Evolutionary conservation across 2,329 filamentous ascomycete genomes (phyloP).

Genomic region (Epichloe scottii): DNA sequence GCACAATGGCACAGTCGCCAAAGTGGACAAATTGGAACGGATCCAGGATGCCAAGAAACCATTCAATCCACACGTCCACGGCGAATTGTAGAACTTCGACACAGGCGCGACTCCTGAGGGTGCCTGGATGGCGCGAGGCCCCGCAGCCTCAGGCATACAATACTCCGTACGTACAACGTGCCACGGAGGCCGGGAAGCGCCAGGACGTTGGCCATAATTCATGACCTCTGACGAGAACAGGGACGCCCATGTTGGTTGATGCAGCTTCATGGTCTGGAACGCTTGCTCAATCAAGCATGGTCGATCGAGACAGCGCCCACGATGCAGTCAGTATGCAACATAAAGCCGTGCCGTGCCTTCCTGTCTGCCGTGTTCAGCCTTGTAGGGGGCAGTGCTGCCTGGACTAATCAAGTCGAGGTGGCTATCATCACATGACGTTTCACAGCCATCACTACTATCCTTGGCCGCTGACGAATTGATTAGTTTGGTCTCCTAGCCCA

Average conservation of each 20-base stretch:
- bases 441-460: too few species aligned
- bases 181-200: too few species aligned
- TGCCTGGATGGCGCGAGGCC: background rate
- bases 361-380: background rate
- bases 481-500: too few species aligned
- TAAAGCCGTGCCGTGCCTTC: too few species aligned
- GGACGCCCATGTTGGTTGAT: background rate
- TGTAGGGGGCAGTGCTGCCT: constrained; percentile 11
- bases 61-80: background rate
- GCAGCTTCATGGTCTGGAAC: background rate
- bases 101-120: constrained; percentile 5
- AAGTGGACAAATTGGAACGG: background rate
- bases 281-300: background rate
- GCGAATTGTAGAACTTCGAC: constrained; percentile 5
- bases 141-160: background rate
- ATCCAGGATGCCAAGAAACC: background rate
- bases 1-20: background rate
- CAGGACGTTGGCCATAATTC: constrained; percentile 3
- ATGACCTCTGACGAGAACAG: background rate
- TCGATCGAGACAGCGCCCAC: background rate
- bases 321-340: background rate
- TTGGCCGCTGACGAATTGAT: too few species aligned
- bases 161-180: too few species aligned
- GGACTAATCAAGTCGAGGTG: background rate
- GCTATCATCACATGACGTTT: too few species aligned